Evolutionary conservation across 495 filamentous ascomycete genomes (phyloP).

Genomic region (Lophiotrema nucula): DNA sequence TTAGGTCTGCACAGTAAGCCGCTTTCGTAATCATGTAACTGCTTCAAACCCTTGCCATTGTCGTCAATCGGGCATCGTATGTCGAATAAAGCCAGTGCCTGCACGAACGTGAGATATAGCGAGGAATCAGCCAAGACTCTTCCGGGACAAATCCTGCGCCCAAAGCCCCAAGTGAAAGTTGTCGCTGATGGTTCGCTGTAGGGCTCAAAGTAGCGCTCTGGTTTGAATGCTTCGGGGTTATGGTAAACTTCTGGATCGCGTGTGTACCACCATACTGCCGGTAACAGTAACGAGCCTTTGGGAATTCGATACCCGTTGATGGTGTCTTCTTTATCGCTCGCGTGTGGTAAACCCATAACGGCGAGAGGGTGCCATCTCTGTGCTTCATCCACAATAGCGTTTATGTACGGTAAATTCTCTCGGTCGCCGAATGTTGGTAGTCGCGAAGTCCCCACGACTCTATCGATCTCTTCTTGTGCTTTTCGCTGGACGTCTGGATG

Average conservation of each 20-base stretch:
- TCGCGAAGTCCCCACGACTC: conserved; percentile 44
- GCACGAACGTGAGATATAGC: conserved; percentile 42
- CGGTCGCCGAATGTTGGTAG: conserved; percentile 44
- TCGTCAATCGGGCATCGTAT: neutral
- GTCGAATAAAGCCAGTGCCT: conserved; percentile 42
- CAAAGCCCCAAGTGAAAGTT: conserved; percentile 41
- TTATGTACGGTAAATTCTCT: conserved; percentile 45
- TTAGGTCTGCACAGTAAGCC: conserved; percentile 46
- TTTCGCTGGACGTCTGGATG: conserved; percentile 53
- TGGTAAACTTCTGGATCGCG: conserved; percentile 42
- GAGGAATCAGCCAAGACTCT: conserved; percentile 41
- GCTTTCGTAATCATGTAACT: conserved; percentile 35
- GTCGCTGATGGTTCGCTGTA: conserved; percentile 39
- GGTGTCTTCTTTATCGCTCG: conserved; percentile 51
- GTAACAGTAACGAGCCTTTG: conserved; percentile 44
- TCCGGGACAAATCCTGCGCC: conserved; percentile 46
- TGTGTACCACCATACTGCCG: conserved; percentile 28
- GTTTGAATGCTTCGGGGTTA: conserved; percentile 41
- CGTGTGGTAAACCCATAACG: conserved; percentile 55
- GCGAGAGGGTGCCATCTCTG: conserved; percentile 49
- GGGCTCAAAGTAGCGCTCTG: conserved; percentile 43
- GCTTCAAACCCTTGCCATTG: conserved; percentile 37
- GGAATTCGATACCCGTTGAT: conserved; percentile 47
- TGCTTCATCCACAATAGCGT: conserved; percentile 48
- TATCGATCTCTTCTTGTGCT: conserved; percentile 60